Conservation (phyloP, 495 filamentous ascomycete species). For the Daldinia decipiens region DNA sequence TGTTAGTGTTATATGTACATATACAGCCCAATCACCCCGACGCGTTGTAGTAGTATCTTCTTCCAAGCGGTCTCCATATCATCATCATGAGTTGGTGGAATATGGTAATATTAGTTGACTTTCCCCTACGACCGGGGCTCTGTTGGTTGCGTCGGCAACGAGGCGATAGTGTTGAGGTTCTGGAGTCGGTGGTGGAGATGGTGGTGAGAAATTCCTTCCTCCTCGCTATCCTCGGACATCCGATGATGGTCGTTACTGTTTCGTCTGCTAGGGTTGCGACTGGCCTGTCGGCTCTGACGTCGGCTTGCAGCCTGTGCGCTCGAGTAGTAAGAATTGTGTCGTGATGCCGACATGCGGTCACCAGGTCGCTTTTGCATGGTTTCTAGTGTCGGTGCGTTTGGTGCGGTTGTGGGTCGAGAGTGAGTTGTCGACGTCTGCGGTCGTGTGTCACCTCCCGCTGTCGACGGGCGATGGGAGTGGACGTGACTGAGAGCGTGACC, state of each 20-base stretch:
- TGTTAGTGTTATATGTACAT: slow-evolving; percentile 24
- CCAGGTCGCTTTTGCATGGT: slow-evolving; percentile 39
- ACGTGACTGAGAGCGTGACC: slow-evolving; percentile 40
- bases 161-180: slow-evolving; percentile 42
- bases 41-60: slow-evolving; percentile 4
- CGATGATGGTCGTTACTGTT: slow-evolving; percentile 37
- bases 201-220: slow-evolving; percentile 33
- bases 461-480: slow-evolving; percentile 35
- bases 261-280: slow-evolving; percentile 39
- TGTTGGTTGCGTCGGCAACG: slow-evolving; percentile 21
- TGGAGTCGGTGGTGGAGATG: slow-evolving; percentile 38
- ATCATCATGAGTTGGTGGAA: not conserved
- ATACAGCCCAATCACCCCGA: slow-evolving; percentile 10
- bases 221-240: slow-evolving; percentile 31
- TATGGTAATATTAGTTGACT: not conserved
- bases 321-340: slow-evolving; percentile 44
- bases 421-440: slow-evolving; percentile 25
- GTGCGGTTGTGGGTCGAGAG: slow-evolving; percentile 30
- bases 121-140: slow-evolving; percentile 11
- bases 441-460: slow-evolving; percentile 19
- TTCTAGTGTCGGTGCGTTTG: slow-evolving; percentile 24
- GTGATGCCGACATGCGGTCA: slow-evolving; percentile 42
- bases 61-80: not conserved
- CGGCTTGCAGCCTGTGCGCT: slow-evolving; percentile 44
- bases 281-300: slow-evolving; percentile 43